Base-by-base conservation (phyloP, 75 land plant genomes). In the Sequoiadendron giganteum region DNA sequence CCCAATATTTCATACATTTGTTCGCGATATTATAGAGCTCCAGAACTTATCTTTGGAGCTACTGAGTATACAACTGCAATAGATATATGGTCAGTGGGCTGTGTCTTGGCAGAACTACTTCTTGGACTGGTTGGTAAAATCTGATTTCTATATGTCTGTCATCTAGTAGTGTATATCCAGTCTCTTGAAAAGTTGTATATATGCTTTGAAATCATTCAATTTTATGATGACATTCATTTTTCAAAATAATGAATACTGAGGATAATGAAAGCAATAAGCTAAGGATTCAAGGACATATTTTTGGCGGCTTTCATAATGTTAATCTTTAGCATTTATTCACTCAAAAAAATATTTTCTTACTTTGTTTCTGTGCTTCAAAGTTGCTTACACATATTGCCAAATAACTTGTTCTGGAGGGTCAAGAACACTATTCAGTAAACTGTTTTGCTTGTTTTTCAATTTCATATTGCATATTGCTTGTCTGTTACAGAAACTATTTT, bases 21-120 rank as follows among this genome's bases (percentile, higher is more conserved):
- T 87, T 94, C 95, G 25, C 86, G 93, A 16, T 94, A 94, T 86
- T 94, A 94, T 58, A 88, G 95, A 80, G 95, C 95, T n/a, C 95
- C 93, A n/a, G 93, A 93, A 68, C 90, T 93, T 25, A 93, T 93
- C 2, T 93, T 93, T 90, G 94, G 93, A 84, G 93, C 93, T 21
- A 92, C 93, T 54, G 90, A 93, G 36, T 93, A 93, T 83, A 92
- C 94, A 1, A 92, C 91, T 21, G 94, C 94, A 8, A 92, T 93
- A 70, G 93, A 93, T 56, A 90, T 93, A 85, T 93, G 94, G 94
- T 93, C 94, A 76, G 87, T 61, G 81, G 94, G 94, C 39, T 93
- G 94, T 87, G 93, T 93, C 48, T 65, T 93, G 76, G 93, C 93
- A 48, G 94, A 93, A 75, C 89, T 93, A 25, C 87, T 93, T 32